Evolutionary conservation across 2,329 filamentous ascomycete genomes (phyloP).

Genomic region (Emericellopsis cladophorae): DNA sequence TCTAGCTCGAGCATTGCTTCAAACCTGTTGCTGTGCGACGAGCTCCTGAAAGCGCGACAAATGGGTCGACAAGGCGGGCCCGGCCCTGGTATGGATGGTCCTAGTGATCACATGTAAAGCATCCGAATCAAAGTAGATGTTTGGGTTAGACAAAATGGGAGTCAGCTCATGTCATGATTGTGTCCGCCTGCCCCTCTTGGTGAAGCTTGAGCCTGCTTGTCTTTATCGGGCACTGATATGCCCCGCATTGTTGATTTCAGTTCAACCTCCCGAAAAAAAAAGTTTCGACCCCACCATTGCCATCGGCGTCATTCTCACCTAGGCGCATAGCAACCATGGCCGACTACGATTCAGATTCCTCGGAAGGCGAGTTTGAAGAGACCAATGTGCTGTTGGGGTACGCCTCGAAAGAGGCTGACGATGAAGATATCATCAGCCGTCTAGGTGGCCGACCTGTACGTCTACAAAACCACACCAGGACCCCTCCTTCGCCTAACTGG

Average conservation of each 20-base stretch:
- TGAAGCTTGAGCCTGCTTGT: not conserved
- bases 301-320: slow-evolving; percentile 1
- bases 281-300: slow-evolving; percentile 25
- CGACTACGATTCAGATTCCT: slow-evolving; percentile 79
- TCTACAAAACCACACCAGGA: slow-evolving; percentile 4
- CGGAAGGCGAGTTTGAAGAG: slow-evolving; percentile 57
- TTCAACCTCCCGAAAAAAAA: slow-evolving; percentile 19
- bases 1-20: slow-evolving; percentile 92
- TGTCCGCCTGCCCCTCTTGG: not conserved
- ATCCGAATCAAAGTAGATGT: slow-evolving; percentile 20
- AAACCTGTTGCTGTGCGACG: slow-evolving; percentile 89
- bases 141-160: slow-evolving; percentile 3
- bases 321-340: slow-evolving; percentile 36
- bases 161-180: not conserved
- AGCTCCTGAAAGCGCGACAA: slow-evolving; percentile 93
- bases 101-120: slow-evolving; percentile 37
- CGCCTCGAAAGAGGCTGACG: slow-evolving; percentile 60
- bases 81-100: slow-evolving; percentile 52
- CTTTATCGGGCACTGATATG: not conserved
- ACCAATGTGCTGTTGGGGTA: slow-evolving; percentile 89
- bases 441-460: slow-evolving; percentile 78
- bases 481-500: no score
- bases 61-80: slow-evolving; percentile 62
- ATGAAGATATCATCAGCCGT: slow-evolving; percentile 68
- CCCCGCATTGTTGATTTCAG: not conserved